phyloP scores from a whole-genome alignment of 2,329 filamentous ascomycete genomes.

The Pyricularia sp. region DNA sequence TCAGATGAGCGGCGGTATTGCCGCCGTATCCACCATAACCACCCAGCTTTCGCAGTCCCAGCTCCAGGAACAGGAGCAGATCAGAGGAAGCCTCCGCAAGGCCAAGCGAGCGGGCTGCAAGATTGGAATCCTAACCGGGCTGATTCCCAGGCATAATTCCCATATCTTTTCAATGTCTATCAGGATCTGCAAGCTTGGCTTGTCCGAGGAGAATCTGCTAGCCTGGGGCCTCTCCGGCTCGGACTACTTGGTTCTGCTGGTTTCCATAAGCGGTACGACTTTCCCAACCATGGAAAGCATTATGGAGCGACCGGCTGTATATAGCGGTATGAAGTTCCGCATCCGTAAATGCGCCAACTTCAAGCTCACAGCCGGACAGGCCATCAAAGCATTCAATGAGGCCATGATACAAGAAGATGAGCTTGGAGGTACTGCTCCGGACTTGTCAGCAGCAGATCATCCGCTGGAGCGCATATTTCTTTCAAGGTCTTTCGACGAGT shows the following conservation, averaged over 20 bases:
- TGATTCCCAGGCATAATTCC: conserved; percentile 27
- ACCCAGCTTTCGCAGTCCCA: conserved; percentile 1
- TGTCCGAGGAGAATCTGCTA: conserved; percentile 65
- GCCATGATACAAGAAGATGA: neutral
- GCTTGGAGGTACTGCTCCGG: no score
- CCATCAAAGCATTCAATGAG: conserved; percentile 20
- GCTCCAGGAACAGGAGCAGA: conserved; percentile 2
- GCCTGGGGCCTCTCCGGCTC: conserved; percentile 62
- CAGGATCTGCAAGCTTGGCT: conserved; percentile 57
- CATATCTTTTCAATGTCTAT: conserved; percentile 58
- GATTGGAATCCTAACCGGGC: conserved; percentile 50
- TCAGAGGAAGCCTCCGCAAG: conserved; percentile 50
- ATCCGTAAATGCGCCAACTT: conserved; percentile 64
- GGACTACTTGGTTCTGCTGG: conserved; percentile 66
- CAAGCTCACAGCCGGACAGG: conserved; percentile 51
- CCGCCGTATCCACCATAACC: conserved; percentile 6
- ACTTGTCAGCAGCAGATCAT: neutral
- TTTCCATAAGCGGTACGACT: conserved; percentile 43
- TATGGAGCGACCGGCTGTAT: conserved; percentile 21
- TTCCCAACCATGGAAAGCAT: conserved; percentile 54
- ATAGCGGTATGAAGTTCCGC: conserved; percentile 42
- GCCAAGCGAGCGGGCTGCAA: conserved; percentile 60
- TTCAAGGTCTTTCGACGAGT: conserved; percentile 58
- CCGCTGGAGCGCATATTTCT: conserved; percentile 53
- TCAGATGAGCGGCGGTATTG: neutral